Evolutionary conservation across 225 moss, liverwort and hornwort genomes (phyloP), one percentile per base, ranked within the genome.

Genomic region (Pseudoscleropodium purum): DNA sequence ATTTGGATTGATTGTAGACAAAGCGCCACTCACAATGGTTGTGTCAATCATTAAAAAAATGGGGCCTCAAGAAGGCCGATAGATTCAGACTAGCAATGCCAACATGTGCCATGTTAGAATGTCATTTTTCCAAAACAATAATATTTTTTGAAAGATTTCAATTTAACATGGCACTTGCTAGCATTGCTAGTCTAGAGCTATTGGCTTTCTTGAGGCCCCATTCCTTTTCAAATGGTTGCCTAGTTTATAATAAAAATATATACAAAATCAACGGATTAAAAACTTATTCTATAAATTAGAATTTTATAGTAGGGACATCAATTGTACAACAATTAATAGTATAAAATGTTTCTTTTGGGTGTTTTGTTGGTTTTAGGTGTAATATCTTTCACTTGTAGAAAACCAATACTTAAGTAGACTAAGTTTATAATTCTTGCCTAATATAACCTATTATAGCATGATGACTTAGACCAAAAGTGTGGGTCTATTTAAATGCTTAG

Each of bases 21-120:
- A n/a, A 23, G 5, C 3, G 0, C 15, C 16, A 41, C 2, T 24
- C 2, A 15, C 3, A 3, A 6, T 39, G 8, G 41, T 41, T 41
- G 41, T 41, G 3, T 16, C 15, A 72, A 26, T 41, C 11, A 11
- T 59, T 59, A 59, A 59, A 59, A 59, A 24, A 59, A 24, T 10
- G 23, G 59, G 24, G 24, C 59, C 59, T 59, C 24, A 24, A 59
- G 59, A 59, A 1, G 24, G 24, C 11, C 5, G 4, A 24, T 24
- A 59, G 24, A 59, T 59, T 1, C 10, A 59, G 4, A 59, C 11
- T 11, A 59, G 11, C 10, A 59, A 23, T 54, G 54, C 54, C 18
- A 54, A 54, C 5, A 18, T 2, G 24, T 24, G 24, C 24, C 59
- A 59, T 10, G 9, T 59, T 59, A 59, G 10, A 23, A 3, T 59